A percentile compares a stretch with the other conserved stretches of the same genome.
Evolutionary conservation across 1,139 yeast genomes (phyloP).

Genomic region (Pneumocystis carinii): DNA sequence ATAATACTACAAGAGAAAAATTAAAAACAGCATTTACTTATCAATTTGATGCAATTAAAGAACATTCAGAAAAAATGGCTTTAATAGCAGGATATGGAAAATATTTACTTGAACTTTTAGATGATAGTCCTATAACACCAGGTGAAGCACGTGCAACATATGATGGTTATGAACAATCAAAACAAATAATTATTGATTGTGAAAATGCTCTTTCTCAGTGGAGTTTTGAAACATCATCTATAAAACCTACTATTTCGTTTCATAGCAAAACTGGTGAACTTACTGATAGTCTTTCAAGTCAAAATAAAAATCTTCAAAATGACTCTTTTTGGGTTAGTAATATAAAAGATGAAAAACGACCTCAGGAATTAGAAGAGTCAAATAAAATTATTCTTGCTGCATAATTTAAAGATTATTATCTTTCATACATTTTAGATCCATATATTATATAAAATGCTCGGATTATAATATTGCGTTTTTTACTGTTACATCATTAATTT

Average conservation of each 20-base stretch:
- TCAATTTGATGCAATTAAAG: slow-evolving; percentile 92
- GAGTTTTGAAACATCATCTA: slow-evolving; percentile 92
- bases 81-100: slow-evolving; percentile 97
- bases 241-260: slow-evolving; percentile 65
- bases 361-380: not conserved
- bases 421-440: not conserved
- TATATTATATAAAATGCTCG: not conserved
- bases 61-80: slow-evolving; percentile 91
- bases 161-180: slow-evolving; percentile 95
- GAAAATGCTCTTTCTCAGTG: slow-evolving; percentile 91
- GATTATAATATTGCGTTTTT: not conserved
- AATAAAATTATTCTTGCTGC: not conserved
- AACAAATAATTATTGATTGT: slow-evolving; percentile 93
- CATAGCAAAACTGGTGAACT: slow-evolving; percentile 19
- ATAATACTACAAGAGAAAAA: slow-evolving; percentile 95
- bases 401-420: not conserved
- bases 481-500: not conserved
- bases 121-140: slow-evolving; percentile 94
- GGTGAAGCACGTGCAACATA: slow-evolving; percentile 98
- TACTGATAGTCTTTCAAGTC: not conserved
- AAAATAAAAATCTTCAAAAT: not conserved
- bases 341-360: not conserved
- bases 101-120: slow-evolving; percentile 87
- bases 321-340: not conserved
- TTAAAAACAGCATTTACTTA: slow-evolving; percentile 93